Percentiles rank a stretch among this genome's conserved stretches.
phyloP scores from a whole-genome alignment of 208 protist genomes.

The Crithidia sp. region DNA sequence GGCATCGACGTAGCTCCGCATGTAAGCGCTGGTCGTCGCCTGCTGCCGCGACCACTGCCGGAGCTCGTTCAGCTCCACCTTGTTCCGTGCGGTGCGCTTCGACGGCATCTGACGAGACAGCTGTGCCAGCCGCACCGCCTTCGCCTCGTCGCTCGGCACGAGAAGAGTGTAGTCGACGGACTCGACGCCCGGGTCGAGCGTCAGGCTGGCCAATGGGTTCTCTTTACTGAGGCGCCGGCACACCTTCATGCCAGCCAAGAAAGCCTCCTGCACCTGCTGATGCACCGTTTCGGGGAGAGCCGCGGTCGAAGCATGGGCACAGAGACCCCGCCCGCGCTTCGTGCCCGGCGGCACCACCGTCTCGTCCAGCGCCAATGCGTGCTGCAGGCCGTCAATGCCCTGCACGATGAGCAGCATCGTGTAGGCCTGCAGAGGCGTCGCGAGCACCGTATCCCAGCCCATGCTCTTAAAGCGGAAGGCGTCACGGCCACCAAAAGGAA shows the following conservation, averaged over 20 bases:
- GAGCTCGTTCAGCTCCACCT: slow-evolving; percentile 44
- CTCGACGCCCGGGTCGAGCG: slow-evolving; percentile 36
- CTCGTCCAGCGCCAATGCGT: slow-evolving; percentile 18
- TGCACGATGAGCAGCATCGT: slow-evolving; percentile 66
- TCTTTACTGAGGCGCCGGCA: slow-evolving; percentile 54
- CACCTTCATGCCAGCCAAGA: slow-evolving; percentile 52
- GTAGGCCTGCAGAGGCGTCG: slow-evolving; percentile 57
- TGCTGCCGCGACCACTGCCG: slow-evolving; percentile 45
- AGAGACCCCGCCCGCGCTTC: slow-evolving; percentile 1
- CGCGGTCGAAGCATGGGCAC: background rate
- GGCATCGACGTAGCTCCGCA: slow-evolving; percentile 64
- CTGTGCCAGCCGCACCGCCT: slow-evolving; percentile 66
- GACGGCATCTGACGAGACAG: slow-evolving; percentile 55
- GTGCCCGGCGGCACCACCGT: background rate
- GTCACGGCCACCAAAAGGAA: slow-evolving; percentile 77
- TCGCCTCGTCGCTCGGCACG: slow-evolving; percentile 42
- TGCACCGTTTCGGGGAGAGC: slow-evolving; percentile 20
- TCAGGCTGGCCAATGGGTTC: slow-evolving; percentile 50
- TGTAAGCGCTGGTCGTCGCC: slow-evolving; percentile 47
- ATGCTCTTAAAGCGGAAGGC: slow-evolving; percentile 45
- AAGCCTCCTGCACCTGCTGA: slow-evolving; percentile 39
- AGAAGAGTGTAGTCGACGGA: slow-evolving; percentile 71
- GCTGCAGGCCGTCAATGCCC: slow-evolving; percentile 37
- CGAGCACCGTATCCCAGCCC: slow-evolving; percentile 72
- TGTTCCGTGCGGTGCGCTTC: slow-evolving; percentile 49